Evolutionary conservation across 116 monocot genomes (phyloP).

Genomic region (Trichopus zeylanicus): DNA sequence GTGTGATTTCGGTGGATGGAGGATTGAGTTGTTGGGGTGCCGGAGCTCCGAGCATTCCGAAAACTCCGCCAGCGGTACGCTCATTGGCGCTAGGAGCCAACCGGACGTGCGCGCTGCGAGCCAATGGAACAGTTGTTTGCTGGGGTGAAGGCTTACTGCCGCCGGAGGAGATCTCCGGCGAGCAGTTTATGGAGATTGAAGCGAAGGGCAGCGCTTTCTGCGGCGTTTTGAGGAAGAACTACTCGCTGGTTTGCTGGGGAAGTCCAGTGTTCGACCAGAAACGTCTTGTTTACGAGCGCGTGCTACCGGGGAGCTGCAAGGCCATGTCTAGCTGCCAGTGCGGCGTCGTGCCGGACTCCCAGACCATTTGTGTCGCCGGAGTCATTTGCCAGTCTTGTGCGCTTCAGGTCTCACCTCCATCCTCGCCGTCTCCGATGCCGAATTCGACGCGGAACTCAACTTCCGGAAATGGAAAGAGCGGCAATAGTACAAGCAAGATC

Average conservation of each 20-base stretch:
- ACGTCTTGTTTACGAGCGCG: conserved; percentile 33
- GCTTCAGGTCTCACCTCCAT: background rate
- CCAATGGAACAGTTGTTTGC: conserved; percentile 32
- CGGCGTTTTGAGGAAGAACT: conserved; percentile 38
- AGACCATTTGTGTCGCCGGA: conserved; percentile 26
- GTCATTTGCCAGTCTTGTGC: conserved; percentile 41
- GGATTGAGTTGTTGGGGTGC: conserved; percentile 59
- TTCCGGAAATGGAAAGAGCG: background rate
- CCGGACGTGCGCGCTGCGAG: conserved; percentile 35
- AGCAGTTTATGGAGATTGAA: conserved; percentile 38
- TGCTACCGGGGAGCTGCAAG: conserved; percentile 55
- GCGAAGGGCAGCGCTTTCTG: conserved; percentile 53
- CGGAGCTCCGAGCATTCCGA: conserved; percentile 22
- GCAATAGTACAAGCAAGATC: background rate
- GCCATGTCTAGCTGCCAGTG: conserved; percentile 23
- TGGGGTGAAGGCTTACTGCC: conserved; percentile 27
- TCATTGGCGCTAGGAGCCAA: conserved; percentile 50
- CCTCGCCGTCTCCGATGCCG: background rate
- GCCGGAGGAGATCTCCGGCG: conserved; percentile 16
- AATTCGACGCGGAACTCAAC: background rate
- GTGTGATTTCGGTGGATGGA: conserved; percentile 25
- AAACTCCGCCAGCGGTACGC: background rate
- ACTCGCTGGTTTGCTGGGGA: conserved; percentile 62
- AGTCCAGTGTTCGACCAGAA: conserved; percentile 11
- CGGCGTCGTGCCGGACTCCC: conserved; percentile 35